A percentile compares a stretch with the other conserved stretches of the same genome.
Conservation (phyloP, 805 yeast species). For the Yamadazyma philogaea region DNA sequence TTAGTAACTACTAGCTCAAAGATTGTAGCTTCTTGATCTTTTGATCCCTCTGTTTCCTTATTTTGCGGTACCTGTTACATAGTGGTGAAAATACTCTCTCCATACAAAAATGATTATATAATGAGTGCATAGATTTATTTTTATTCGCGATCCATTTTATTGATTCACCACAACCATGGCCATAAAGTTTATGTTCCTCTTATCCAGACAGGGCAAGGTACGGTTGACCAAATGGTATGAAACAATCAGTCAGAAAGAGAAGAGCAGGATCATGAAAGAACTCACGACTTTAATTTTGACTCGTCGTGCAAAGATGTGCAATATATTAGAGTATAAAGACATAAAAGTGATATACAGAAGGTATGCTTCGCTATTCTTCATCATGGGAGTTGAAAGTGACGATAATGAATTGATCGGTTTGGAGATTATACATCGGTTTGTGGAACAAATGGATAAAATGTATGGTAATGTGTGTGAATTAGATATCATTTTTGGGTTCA, state of each 20-base stretch:
- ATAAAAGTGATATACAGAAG: slow-evolving; percentile 85
- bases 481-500: slow-evolving; percentile 94
- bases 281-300: slow-evolving; percentile 80
- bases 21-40: too few relatives aligned
- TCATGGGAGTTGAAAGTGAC: slow-evolving; percentile 76
- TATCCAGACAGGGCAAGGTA: slow-evolving; percentile 94
- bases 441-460: slow-evolving; percentile 93
- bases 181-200: slow-evolving; percentile 71
- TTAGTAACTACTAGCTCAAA: too few relatives aligned
- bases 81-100: too few relatives aligned
- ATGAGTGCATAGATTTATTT: too few relatives aligned
- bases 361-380: slow-evolving; percentile 89
- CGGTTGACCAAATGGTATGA: slow-evolving; percentile 92
- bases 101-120: too few relatives aligned
- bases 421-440: slow-evolving; percentile 88
- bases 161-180: slow-evolving; percentile 46
- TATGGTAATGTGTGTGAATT: slow-evolving; percentile 96
- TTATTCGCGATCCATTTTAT: background rate
- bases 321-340: slow-evolving; percentile 82
- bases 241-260: slow-evolving; percentile 80
- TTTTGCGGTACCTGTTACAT: too few relatives aligned
- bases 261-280: slow-evolving; percentile 78
- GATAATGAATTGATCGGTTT: slow-evolving; percentile 86
- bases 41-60: too few relatives aligned
- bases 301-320: slow-evolving; percentile 92